Conservation (phyloP, 352 stramenopile species). For the Phytophthora melonis region DNA sequence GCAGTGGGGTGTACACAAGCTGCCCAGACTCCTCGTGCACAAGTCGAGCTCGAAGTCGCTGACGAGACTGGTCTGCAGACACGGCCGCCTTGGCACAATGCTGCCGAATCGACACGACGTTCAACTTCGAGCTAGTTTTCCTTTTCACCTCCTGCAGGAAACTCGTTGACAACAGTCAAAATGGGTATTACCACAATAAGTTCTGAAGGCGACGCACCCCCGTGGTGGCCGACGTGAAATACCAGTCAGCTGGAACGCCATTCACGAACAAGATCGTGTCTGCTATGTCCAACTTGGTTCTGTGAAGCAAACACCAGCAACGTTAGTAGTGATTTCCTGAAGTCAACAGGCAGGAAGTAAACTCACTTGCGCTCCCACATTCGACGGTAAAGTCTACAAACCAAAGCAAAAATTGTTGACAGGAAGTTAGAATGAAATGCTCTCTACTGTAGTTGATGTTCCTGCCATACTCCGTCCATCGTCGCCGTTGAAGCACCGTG, state of each 20-base stretch:
- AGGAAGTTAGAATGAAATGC: background rate
- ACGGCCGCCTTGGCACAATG: slow-evolving; percentile 50
- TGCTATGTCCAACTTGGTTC: slow-evolving; percentile 65
- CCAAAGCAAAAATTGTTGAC: background rate
- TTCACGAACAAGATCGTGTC: slow-evolving; percentile 63
- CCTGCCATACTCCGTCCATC: slow-evolving; percentile 63
- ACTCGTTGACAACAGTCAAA: background rate
- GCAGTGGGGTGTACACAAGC: slow-evolving; percentile 51
- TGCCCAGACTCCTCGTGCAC: slow-evolving; percentile 55
- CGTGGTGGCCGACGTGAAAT: slow-evolving; percentile 64
- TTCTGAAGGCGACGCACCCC: slow-evolving; percentile 41
- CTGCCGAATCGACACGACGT: slow-evolving; percentile 26
- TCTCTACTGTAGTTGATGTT: background rate
- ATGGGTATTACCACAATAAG: background rate
- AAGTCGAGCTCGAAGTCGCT: slow-evolving; percentile 15
- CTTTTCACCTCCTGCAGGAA: slow-evolving; percentile 57
- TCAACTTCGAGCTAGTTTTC: slow-evolving; percentile 42
- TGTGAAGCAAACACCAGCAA: slow-evolving; percentile 13
- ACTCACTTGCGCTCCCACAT: slow-evolving; percentile 70
- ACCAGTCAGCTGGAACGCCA: slow-evolving; percentile 61
- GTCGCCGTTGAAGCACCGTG: slow-evolving; percentile 54
- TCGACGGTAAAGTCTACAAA: slow-evolving; percentile 55
- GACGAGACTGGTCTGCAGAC: slow-evolving; percentile 15
- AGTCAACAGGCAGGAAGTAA: background rate
- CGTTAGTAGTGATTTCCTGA: background rate